phyloP scores from a whole-genome alignment of 1,284 basidiomycete genomes.

The Cystobasidium slooffiae region DNA sequence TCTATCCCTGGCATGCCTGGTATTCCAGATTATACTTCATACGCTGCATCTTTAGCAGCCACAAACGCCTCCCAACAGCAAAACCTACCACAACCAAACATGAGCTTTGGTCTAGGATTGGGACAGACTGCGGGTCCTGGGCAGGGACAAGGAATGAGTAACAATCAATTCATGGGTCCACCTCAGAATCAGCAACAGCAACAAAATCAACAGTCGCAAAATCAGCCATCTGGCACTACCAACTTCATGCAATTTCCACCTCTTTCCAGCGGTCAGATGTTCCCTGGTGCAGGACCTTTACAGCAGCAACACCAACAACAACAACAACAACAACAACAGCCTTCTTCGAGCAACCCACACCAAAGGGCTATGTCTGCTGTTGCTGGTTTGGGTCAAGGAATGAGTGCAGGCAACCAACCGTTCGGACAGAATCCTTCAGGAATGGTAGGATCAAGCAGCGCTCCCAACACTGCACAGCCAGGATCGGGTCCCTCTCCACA shows the following conservation, averaged over 20 bases:
- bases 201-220: too few species aligned
- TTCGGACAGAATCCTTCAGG: not conserved
- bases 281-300: not conserved
- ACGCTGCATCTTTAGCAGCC: slow-evolving; percentile 12
- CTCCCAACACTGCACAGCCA: slow-evolving; percentile 22
- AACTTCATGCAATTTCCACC: too few species aligned
- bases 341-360: not conserved
- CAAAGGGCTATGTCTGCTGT: slow-evolving; percentile 36
- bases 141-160: too few species aligned
- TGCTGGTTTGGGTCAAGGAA: slow-evolving; percentile 14
- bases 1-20: not conserved
- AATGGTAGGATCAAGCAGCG: not conserved
- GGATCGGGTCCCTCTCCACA: slow-evolving; percentile 34
- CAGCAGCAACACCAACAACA: slow-evolving; percentile 5
- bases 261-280: too few species aligned
- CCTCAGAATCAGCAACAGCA: not conserved
- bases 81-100: not conserved
- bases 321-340: slow-evolving; percentile 1
- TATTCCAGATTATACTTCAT: slow-evolving; percentile 10
- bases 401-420: slow-evolving; percentile 5
- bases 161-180: not conserved
- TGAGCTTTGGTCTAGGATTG: slow-evolving; percentile 13
- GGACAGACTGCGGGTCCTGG: too few species aligned
- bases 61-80: not conserved
- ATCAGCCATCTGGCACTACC: too few species aligned